Base-by-base conservation (phyloP, 129 eudicot species). In the Sambucus nigra region DNA sequence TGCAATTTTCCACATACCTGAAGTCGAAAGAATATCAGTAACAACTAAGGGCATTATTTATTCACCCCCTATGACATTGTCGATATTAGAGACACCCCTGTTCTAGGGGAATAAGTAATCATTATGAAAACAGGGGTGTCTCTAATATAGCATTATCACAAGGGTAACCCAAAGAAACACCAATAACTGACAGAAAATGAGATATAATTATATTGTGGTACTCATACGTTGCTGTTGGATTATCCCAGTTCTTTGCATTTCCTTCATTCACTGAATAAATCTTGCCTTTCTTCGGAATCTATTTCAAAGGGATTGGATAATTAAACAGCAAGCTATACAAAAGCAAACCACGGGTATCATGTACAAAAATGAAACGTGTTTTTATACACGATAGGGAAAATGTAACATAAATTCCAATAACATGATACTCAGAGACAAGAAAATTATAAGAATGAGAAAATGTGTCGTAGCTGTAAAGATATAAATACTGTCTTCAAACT, bases 231-330 rank as follows among this genome's bases (percentile, higher is more conserved):
- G 95, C 75, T 20, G 95, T 91, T 35, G 99, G 94, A 54, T 69
- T 74, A 69, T 91, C 99, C 99, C 99, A 91, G 65, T 91, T 86
- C 71, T 79, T 86, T 12, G 99, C 95, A 72, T 91, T 91, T 70
- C 99, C 99, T 80, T 91, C 99, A 65, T 91, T 91, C 17, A 91
- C 99, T 11, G 99, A 91, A 60, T 91, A 91, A 54, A 86, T 86
- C 72, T 82, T 91, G 45, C 99, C 99, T 67, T 82, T 82, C 64
- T 77, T 91, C 1, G 99, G 99, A 23, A 80, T 76, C 99, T 91
- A 80, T 47, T 22, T 65, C 20, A 27, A 45, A 53, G 47, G 35
- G 26, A 58, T 19, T 7, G 49, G 20, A 28, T 32, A 32, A 58
- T 40, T 44, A 15, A 23, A 31, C 15, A 31, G 15, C 8, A 55